Conservation (phyloP, 179 eudicot genomes). For the Beta macrorhiza region DNA sequence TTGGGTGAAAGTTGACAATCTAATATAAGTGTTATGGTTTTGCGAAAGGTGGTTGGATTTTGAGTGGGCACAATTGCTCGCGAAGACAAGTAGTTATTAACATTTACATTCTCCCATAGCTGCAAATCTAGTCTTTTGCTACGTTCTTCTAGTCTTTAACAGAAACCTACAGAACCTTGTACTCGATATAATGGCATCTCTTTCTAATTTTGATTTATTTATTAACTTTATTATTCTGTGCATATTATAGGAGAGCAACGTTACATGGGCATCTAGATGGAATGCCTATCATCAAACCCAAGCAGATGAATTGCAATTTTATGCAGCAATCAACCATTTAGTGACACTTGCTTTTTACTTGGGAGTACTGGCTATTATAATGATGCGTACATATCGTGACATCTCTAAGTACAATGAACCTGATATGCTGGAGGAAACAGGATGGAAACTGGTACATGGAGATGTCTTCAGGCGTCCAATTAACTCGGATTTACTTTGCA, state of each 20-base stretch:
- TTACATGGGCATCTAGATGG: slow-evolving; percentile 41
- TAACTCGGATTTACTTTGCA: slow-evolving; percentile 28
- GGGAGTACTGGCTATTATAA: slow-evolving; percentile 32
- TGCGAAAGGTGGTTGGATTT: too few relatives aligned
- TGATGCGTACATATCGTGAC: slow-evolving; percentile 34
- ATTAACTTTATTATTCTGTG: neutral
- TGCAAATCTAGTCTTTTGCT: too few relatives aligned
- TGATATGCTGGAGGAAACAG: slow-evolving; percentile 34
- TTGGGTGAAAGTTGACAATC: too few relatives aligned
- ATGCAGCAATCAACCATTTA: slow-evolving; percentile 29
- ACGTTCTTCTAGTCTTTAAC: too few relatives aligned
- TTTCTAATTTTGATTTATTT: neutral
- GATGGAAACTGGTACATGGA: slow-evolving; percentile 37
- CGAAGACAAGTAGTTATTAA: too few relatives aligned
- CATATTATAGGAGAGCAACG: slow-evolving; percentile 31
- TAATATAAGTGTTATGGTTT: too few relatives aligned
- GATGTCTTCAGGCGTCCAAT: slow-evolving; percentile 35
- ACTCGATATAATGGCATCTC: too few relatives aligned
- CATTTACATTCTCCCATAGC: too few relatives aligned
- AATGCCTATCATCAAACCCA: slow-evolving; percentile 26
- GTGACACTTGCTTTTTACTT: slow-evolving; percentile 29
- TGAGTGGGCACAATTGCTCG: too few relatives aligned
- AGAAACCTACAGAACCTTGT: too few relatives aligned
- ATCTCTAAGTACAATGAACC: slow-evolving; percentile 32
- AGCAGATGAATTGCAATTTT: slow-evolving; percentile 27